Conservation (phyloP, 2,329 filamentous ascomycete species). For the Monilinia fructigena region DNA sequence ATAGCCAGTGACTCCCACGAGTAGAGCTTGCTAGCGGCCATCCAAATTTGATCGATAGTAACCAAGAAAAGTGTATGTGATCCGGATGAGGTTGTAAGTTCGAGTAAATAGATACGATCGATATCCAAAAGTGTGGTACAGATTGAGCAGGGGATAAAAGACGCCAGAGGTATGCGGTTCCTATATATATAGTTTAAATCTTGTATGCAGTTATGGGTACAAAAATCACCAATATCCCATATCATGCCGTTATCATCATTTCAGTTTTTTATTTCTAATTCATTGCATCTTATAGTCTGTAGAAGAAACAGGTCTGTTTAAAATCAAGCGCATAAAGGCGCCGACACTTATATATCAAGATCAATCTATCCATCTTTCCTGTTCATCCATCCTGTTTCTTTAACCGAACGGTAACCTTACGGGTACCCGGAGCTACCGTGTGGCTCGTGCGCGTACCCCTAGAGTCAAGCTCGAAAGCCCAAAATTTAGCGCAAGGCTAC, state of each 20-base stretch:
- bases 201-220: background rate
- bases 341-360: too few species aligned
- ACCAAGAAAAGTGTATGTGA: background rate
- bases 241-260: background rate
- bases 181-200: background rate
- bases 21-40: slow-evolving; percentile 25
- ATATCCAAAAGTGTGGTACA: background rate
- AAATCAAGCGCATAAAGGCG: background rate
- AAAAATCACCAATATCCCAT: too few species aligned
- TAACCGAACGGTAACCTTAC: background rate
- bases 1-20: slow-evolving; percentile 29
- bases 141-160: background rate
- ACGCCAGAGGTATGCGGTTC: background rate
- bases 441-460: background rate
- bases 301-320: background rate
- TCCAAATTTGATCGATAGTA: background rate
- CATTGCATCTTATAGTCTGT: background rate
- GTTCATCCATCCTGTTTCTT: too few species aligned
- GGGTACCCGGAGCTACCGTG: background rate
- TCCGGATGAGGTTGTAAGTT: background rate
- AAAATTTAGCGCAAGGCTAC: slow-evolving; percentile 22
- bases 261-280: background rate
- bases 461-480: background rate
- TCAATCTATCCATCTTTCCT: too few species aligned
- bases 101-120: background rate